Conservation (phyloP, 148 eudicot species). For the Fallopia convolvulus region DNA sequence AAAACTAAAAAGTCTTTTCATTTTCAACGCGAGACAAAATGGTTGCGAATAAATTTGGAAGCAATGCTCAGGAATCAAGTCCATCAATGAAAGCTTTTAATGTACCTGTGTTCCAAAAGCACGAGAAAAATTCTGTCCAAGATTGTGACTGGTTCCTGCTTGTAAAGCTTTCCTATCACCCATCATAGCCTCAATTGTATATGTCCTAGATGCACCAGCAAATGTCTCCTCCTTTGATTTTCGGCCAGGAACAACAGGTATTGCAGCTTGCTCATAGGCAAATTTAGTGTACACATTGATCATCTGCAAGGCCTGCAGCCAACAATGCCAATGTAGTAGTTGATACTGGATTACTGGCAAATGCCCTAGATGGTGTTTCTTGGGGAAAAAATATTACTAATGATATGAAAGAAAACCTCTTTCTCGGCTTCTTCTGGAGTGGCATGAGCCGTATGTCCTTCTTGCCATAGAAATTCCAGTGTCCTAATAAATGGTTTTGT, state of each 20-base stretch:
- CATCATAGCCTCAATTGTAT: conserved; percentile 99
- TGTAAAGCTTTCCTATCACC: conserved; percentile 98
- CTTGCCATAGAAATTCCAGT: conserved; percentile 99
- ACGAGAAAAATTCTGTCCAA: conserved; percentile 95
- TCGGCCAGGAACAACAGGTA: conserved; percentile 96
- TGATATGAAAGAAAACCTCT: conserved; percentile 45
- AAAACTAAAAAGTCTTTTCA: neutral
- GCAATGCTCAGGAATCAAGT: neutral
- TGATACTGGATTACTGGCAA: neutral
- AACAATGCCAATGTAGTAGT: conserved; percentile 19
- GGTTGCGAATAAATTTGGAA: neutral
- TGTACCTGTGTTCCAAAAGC: conserved; percentile 93
- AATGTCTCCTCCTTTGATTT: conserved; percentile 93
- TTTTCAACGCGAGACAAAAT: neutral
- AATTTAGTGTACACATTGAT: conserved; percentile 81
- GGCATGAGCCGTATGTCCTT: conserved; percentile 99
- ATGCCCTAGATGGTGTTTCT: neutral
- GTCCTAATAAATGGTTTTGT: conserved; percentile 98
- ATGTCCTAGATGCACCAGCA: conserved; percentile 93
- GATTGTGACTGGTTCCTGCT: conserved; percentile 99
- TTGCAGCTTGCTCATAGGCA: conserved; percentile 93
- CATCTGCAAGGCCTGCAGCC: conserved; percentile 91
- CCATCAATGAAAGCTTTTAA: neutral
- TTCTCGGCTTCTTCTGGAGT: conserved; percentile 90
- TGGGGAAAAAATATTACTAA: neutral